Conservation (phyloP, 371 early-diverging fungal genomes). For the Dichotomocladium elegans region DNA sequence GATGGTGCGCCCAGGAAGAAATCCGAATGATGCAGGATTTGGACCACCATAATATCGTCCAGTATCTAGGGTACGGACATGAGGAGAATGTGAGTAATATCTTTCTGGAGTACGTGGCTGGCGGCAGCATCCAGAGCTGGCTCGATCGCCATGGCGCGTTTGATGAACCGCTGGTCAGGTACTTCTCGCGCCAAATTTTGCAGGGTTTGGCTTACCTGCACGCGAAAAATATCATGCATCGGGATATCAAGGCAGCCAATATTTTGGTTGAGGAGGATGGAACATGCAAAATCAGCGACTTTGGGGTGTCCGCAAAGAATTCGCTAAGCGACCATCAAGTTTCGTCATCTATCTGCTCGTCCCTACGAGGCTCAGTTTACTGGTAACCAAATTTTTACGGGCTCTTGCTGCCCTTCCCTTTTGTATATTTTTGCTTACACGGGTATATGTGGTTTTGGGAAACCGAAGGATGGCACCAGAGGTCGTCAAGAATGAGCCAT, state of each 20-base stretch:
- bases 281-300: slow-evolving; percentile 94
- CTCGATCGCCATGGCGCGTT: slow-evolving; percentile 69
- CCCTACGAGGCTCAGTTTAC: slow-evolving; percentile 12
- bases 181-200: slow-evolving; percentile 85
- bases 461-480: slow-evolving; percentile 97
- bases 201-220: slow-evolving; percentile 88
- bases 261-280: slow-evolving; percentile 80
- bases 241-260: slow-evolving; percentile 96
- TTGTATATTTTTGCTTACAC: no score
- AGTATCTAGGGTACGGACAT: slow-evolving; percentile 69
- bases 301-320: slow-evolving; percentile 87
- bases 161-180: slow-evolving; percentile 64
- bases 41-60: slow-evolving; percentile 80
- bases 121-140: slow-evolving; percentile 73
- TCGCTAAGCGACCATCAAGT: slow-evolving; percentile 40
- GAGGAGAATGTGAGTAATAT: slow-evolving; percentile 76
- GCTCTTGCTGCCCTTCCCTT: no score
- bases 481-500: slow-evolving; percentile 69
- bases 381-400: slow-evolving; percentile 6
- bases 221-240: slow-evolving; percentile 83
- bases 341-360: slow-evolving; percentile 13
- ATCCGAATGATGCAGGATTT: slow-evolving; percentile 81
- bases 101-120: slow-evolving; percentile 88
- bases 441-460: not conserved
- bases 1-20: slow-evolving; percentile 50